Evolutionary conservation across 176 grass and related monocot species (phyloP).

Genomic region (Paspalum notatum): DNA sequence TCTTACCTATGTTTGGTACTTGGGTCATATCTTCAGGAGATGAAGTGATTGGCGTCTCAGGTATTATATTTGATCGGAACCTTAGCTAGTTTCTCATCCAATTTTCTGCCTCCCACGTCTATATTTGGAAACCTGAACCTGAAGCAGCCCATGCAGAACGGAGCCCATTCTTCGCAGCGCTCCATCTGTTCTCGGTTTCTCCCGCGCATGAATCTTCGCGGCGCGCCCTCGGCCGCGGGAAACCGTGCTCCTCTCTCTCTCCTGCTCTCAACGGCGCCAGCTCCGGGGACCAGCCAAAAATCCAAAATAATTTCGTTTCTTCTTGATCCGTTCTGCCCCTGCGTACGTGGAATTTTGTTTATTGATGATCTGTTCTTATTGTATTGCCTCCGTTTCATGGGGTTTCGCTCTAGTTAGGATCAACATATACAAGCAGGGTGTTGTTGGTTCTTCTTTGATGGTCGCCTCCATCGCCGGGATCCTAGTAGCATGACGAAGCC

Average conservation of each 20-base stretch:
- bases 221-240: slow-evolving; percentile 19
- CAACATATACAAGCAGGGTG: neutral
- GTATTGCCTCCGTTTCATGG: neutral
- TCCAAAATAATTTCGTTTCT: neutral
- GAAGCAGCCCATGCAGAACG: slow-evolving; percentile 43
- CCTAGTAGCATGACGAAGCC: slow-evolving; percentile 26
- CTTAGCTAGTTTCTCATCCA: neutral
- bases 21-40: neutral
- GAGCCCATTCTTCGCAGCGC: neutral
- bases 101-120: neutral
- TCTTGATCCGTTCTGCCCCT: neutral
- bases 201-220: slow-evolving; percentile 27
- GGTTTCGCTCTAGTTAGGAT: neutral
- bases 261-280: neutral
- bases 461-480: neutral
- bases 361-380: neutral
- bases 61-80: neutral
- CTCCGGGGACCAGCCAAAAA: no score
- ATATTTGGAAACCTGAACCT: slow-evolving; percentile 24
- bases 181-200: neutral
- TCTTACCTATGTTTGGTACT: neutral
- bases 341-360: neutral
- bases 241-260: neutral
- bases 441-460: neutral
- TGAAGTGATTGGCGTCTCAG: neutral